These are phyloP conservation scores for Curvularia spicifera DNA, from an alignment of 2,329 filamentous ascomycete species.

Conservation along the genomic window DNA sequence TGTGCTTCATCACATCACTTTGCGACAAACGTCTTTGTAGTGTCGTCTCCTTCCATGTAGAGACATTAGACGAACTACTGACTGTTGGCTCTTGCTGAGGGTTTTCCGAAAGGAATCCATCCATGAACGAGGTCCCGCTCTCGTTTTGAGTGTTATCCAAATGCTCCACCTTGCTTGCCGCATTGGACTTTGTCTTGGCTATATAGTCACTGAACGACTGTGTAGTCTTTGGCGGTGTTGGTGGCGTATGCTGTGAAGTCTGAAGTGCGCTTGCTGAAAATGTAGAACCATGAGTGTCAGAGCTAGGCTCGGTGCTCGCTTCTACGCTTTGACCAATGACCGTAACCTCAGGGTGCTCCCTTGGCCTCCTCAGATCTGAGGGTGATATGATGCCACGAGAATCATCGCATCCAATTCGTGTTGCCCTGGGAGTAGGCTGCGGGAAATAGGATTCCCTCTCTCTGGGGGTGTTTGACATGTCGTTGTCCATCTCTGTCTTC, in stretches of 20 bases:
- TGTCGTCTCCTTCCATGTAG: constrained; percentile 37
- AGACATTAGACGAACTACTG: neutral
- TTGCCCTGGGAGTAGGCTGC: constrained; percentile 23
- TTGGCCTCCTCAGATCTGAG: constrained; percentile 41
- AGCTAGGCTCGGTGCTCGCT: neutral
- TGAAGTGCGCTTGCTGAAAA: neutral
- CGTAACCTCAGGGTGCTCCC: constrained; percentile 21
- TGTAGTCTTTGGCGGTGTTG: constrained; percentile 10
- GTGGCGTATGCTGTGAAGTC: neutral
- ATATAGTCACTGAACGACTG: constrained; percentile 1
- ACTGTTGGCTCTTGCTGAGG: neutral
- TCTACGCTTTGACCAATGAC: constrained; percentile 2
- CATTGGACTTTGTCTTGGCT: constrained; percentile 3
- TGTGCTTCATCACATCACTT: neutral
- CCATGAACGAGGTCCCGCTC: constrained; percentile 32
- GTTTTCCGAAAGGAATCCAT: constrained; percentile 30
- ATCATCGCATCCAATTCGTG: constrained; percentile 25
- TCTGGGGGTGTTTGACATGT: neutral
- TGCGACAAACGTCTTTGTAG: constrained; percentile 21
- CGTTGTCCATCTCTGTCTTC: constrained; percentile 18
- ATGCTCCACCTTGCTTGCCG: neutral
- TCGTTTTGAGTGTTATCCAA: constrained; percentile 11
- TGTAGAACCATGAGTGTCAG: neutral
- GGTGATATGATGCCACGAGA: constrained; percentile 38
- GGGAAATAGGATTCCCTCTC: constrained; percentile 20